Conservation (phyloP, 2,329 filamentous ascomycete species). For the Monosporascus ibericus region DNA sequence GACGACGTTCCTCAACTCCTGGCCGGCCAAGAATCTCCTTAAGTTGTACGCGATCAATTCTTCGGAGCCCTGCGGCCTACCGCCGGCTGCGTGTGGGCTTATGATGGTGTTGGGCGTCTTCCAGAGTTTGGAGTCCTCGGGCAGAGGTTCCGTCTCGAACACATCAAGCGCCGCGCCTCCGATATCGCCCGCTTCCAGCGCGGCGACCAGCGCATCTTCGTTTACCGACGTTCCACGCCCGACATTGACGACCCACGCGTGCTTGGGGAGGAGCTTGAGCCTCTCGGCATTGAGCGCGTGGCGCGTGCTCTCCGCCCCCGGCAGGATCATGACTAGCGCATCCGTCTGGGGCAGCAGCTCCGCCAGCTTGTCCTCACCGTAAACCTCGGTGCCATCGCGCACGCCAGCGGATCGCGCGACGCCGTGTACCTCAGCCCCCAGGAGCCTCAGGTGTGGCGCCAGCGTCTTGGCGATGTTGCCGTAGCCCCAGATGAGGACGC, state of each 20-base stretch:
- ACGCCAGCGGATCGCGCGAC: constrained; percentile 52
- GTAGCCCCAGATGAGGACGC: constrained; percentile 57
- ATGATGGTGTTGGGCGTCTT: constrained; percentile 46
- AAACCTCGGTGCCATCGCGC: constrained; percentile 52
- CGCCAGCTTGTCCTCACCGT: constrained; percentile 45
- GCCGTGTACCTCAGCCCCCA: constrained; percentile 54
- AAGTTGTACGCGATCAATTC: constrained; percentile 55
- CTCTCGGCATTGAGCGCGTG: constrained; percentile 50
- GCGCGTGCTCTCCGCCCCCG: constrained; percentile 49
- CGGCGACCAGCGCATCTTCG: constrained; percentile 41
- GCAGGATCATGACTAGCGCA: constrained; percentile 62
- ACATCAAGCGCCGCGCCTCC: constrained; percentile 46
- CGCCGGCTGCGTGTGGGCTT: constrained; percentile 54
- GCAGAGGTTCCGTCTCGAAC: constrained; percentile 31
- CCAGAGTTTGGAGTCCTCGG: constrained; percentile 38
- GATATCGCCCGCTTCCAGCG: constrained; percentile 35
- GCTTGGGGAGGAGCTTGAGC: constrained; percentile 46
- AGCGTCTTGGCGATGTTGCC: constrained; percentile 61
- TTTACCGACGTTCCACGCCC: constrained; percentile 43
- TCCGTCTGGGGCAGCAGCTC: constrained; percentile 52
- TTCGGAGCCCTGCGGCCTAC: constrained; percentile 55
- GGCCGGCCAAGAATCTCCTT: constrained; percentile 51
- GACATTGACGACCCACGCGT: constrained; percentile 51
- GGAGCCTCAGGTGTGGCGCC: constrained; percentile 44
- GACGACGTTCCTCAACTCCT: constrained; percentile 52